Base-by-base conservation (phyloP, 2,329 filamentous ascomycete species). In the Aspergillus costaricaensis region DNA sequence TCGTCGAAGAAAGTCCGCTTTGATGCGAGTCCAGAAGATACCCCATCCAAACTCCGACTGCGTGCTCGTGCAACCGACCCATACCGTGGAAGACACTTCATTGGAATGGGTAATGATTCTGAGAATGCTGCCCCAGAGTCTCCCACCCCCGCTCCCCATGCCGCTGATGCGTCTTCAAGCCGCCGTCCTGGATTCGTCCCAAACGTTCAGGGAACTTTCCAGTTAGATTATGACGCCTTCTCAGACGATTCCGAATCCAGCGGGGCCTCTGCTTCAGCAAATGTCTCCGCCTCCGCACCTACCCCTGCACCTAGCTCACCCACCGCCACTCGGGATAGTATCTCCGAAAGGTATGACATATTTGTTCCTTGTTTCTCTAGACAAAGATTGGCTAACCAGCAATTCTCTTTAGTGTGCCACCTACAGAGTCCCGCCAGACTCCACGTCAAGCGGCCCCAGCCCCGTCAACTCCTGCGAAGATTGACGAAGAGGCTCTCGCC, bases 1-100 rank as follows among this genome's bases (percentile, higher is more conserved):
- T 55, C 63, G 5, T 66, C 67, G 44, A 75, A 75, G 63, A 73
- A 70, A 55, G 72, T 75, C 27, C 71, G 72, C 19, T 75, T 75
- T 55, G 72, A 72, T 61, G 65, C 70, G 14, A 74, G 72, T 56
- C 72, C 72, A 12, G 67, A 74, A 57, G 66, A 75, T 54, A 73
- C 70, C 32, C 72, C 72, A 54, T 75, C 72, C 4, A 75, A 73
- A 58, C 61, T 66, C 58, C 67, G 71, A 21, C 10, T 47, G 25
- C 60, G 58, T 60, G 63, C 62, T 36, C 63, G 66, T 39, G 64
- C 67, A 15, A 70, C 69, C 27, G 68, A 70, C 47, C 67, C 68
- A 23, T 70, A 70, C 38, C 38, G 12, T 14, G 68, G 64, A 41
- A 54, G 39, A 9, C 64, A 71, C 41, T 68, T 71, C 54, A 38